Conservation (phyloP, 2,329 filamentous ascomycete genomes). For the Bertia moriformis region DNA sequence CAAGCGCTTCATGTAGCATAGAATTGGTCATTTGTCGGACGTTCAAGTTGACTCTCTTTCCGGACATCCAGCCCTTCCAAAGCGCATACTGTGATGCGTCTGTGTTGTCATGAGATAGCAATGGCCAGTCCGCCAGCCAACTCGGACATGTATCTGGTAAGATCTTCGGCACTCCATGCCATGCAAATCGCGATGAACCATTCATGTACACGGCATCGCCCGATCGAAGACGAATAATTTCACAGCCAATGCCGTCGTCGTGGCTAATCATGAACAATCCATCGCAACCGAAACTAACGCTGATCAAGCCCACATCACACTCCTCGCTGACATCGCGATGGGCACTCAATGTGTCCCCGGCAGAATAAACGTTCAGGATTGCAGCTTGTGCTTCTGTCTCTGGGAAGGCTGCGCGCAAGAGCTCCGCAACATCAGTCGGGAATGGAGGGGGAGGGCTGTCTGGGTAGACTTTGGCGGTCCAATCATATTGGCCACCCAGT, state of each 20-base stretch:
- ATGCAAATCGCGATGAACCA: constrained; percentile 67
- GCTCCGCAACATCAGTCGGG: constrained; percentile 53
- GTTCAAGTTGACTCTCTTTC: constrained; percentile 82
- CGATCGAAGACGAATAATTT: constrained; percentile 58
- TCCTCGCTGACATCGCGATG: constrained; percentile 89
- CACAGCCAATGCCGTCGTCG: constrained; percentile 21
- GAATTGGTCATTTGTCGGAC: constrained; percentile 83
- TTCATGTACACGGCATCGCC: constrained; percentile 89
- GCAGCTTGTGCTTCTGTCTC: constrained; percentile 71
- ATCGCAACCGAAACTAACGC: constrained; percentile 80
- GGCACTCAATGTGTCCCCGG: constrained; percentile 79
- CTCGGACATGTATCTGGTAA: constrained; percentile 64
- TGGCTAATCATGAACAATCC: constrained; percentile 74
- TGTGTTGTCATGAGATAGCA: constrained; percentile 19
- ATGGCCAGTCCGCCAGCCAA: constrained; percentile 63
- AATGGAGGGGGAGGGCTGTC: constrained; percentile 53
- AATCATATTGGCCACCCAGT: constrained; percentile 89
- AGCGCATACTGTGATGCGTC: constrained; percentile 31
- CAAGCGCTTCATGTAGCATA: too few relatives aligned
- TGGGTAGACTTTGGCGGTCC: constrained; percentile 77
- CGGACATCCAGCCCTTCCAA: constrained; percentile 78
- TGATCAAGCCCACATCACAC: constrained; percentile 64
- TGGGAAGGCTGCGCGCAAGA: constrained; percentile 61
- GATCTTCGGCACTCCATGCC: constrained; percentile 89
- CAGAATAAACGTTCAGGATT: constrained; percentile 84